A percentile compares a stretch with the other conserved stretches of the same genome.
phyloP scores from a whole-genome alignment of 495 filamentous ascomycete species.

The Talaromyces borbonicus region DNA sequence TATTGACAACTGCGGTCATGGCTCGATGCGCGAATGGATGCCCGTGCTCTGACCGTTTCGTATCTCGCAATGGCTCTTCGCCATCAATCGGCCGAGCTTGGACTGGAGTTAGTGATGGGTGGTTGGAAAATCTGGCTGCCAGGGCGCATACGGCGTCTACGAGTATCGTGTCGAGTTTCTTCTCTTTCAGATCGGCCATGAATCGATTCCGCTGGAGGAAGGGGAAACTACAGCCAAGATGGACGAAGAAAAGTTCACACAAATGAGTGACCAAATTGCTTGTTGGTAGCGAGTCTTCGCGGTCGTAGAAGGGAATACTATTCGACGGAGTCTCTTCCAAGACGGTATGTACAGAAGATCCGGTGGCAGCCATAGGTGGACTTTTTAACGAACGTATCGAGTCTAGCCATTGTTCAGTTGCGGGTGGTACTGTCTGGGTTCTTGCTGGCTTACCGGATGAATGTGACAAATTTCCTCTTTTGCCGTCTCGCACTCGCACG shows the following conservation, averaged over 20 bases:
- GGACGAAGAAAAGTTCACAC: slow-evolving; percentile 65
- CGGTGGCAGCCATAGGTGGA: background rate
- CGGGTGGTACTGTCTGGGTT: background rate
- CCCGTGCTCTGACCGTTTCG: slow-evolving; percentile 44
- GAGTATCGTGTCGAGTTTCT: slow-evolving; percentile 73
- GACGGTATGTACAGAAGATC: slow-evolving; percentile 12
- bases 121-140: slow-evolving; percentile 68
- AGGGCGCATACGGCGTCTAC: slow-evolving; percentile 77
- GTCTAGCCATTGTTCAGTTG: background rate
- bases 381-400: slow-evolving; percentile 5
- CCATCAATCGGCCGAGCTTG: slow-evolving; percentile 41
- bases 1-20: slow-evolving; percentile 62
- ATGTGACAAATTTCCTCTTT: slow-evolving; percentile 37
- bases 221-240: slow-evolving; percentile 73
- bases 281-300: slow-evolving; percentile 53
- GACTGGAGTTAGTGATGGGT: slow-evolving; percentile 49
- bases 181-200: slow-evolving; percentile 59
- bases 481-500: slow-evolving; percentile 55
- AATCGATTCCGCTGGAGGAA: slow-evolving; percentile 65
- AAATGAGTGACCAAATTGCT: slow-evolving; percentile 64
- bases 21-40: slow-evolving; percentile 69
- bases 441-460: slow-evolving; percentile 34
- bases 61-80: slow-evolving; percentile 23
- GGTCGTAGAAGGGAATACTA: slow-evolving; percentile 72
- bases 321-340: slow-evolving; percentile 44